Evolutionary conservation across 2,329 filamentous ascomycete species (phyloP), one percentile per base, ranked within the genome.

Genomic region (Lasiodiplodia hormozganensis): DNA sequence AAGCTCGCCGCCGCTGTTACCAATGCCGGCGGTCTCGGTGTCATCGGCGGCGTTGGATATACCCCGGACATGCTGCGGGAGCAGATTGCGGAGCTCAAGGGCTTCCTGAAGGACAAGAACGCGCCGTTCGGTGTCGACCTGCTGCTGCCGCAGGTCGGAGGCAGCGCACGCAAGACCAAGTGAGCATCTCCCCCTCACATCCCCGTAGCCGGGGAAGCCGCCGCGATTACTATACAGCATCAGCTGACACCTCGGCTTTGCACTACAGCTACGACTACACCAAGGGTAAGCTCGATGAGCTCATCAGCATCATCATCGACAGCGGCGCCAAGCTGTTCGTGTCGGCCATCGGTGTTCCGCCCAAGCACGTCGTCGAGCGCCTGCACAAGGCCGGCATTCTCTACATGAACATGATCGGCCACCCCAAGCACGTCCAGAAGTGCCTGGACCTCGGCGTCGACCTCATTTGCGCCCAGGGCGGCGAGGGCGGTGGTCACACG

Each of bases 341-440:
- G 75, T 97, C 93, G 65, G 96, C 96, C 76, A 94, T 99, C 79
- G 96, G 96, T 76, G 92, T 98, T 31, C 94, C 96, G 53, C 93
- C 96, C 73, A 93, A 92, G 83, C 85, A 87, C 74, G 90, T 97
- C 69, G 94, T 99, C 76, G 94, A 98, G 73, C 91, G 88, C 79
- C 89, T 99, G 57, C 96, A 99, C 88, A 88, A 89, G 78, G 85
- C 89, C 76, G 94, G 94, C 73, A 88, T 99, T 74, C 87, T 97
- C 73, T 97, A 96, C 87, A 98, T 98, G 96, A 99, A 99, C 90
- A 99, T 99, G 96, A 94, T 99, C 80, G 96, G 96, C 73, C 96
- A 99, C 87, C 95, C 96, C 78, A 99, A 99, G 90, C 96, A 99
- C 85, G 95, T 97, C 72, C 88, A 93, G 83, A 99, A 98, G 87